A percentile compares a stretch with the other conserved stretches of the same genome.
Conservation (phyloP, 352 stramenopile species). For the Phytophthora hibernalis region DNA sequence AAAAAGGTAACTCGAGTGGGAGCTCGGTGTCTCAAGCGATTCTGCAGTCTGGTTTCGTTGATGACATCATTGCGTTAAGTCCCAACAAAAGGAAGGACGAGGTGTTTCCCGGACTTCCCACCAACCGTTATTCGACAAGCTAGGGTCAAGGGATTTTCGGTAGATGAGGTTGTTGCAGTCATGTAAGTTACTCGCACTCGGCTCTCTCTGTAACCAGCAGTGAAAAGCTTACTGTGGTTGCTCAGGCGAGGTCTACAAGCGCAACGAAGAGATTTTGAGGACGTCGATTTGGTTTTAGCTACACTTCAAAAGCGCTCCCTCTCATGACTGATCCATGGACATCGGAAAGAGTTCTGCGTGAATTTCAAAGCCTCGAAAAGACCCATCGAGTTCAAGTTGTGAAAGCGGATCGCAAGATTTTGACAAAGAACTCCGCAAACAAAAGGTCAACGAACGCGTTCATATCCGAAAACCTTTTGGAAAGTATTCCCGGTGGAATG, state of each 20-base stretch:
- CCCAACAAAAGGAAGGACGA: slow-evolving; percentile 54
- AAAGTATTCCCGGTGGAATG: slow-evolving; percentile 62
- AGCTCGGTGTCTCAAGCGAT: slow-evolving; percentile 40
- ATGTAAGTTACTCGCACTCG: slow-evolving; percentile 44
- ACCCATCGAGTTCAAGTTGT: background rate
- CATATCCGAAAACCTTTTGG: slow-evolving; percentile 55
- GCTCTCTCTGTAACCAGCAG: background rate
- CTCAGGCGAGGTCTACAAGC: slow-evolving; percentile 60
- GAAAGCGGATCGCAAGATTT: background rate
- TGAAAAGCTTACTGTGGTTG: background rate
- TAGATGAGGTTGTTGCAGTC: slow-evolving; percentile 59
- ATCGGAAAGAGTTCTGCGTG: slow-evolving; percentile 43
- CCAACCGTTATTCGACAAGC: slow-evolving; percentile 55
- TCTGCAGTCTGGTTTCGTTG: slow-evolving; percentile 48
- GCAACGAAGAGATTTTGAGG: slow-evolving; percentile 48
- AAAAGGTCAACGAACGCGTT: slow-evolving; percentile 23
- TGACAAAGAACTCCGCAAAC: background rate
- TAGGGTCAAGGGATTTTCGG: slow-evolving; percentile 55
- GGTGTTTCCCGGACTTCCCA: slow-evolving; percentile 62
- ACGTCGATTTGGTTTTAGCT: slow-evolving; percentile 48
- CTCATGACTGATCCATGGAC: slow-evolving; percentile 68
- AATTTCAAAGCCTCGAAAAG: slow-evolving; percentile 14
- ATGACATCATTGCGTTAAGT: slow-evolving; percentile 56
- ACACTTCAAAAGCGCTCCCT: slow-evolving; percentile 48
- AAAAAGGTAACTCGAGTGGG: slow-evolving; percentile 18